Conservation (phyloP, 192 early-diverging fungal genomes). For the Backusella psychrophila region DNA sequence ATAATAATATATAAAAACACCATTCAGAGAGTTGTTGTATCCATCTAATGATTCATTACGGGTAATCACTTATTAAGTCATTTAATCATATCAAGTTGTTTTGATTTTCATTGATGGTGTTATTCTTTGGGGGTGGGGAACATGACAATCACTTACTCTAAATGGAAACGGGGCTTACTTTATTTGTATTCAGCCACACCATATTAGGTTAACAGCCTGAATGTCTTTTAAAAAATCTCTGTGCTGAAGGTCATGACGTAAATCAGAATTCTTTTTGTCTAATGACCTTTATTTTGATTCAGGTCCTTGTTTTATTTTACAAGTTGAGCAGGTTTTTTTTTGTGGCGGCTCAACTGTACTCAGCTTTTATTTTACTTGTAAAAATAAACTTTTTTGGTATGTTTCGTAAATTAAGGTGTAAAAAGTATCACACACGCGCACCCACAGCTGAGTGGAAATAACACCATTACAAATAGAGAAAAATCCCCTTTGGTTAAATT, state of each 20-base stretch:
- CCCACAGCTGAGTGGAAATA: not conserved
- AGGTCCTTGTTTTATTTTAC: not conserved
- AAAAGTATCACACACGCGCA: not conserved
- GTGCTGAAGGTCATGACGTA: not conserved
- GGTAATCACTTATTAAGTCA: too few species aligned
- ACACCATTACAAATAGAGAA: not conserved
- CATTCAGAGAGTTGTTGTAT: not conserved
- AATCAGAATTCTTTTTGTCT: not conserved
- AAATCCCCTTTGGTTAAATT: not conserved
- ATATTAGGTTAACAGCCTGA: not conserved
- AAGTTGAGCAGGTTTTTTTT: not conserved
- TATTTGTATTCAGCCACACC: constrained; percentile 1
- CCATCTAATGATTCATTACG: not conserved
- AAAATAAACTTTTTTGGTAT: not conserved
- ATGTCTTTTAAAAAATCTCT: not conserved
- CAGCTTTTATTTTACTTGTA: not conserved
- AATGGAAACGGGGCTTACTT: not conserved
- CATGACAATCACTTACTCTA: not conserved
- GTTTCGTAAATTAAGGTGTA: not conserved
- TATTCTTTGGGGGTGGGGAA: not conserved
- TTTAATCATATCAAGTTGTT: too few species aligned
- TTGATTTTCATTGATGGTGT: not conserved
- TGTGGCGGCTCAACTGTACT: not conserved
- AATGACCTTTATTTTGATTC: not conserved
- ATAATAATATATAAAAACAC: not conserved